These are phyloP conservation scores for Lepidium didymum DNA, from an alignment of 345 rosid species.

Conservation along the genomic window DNA sequence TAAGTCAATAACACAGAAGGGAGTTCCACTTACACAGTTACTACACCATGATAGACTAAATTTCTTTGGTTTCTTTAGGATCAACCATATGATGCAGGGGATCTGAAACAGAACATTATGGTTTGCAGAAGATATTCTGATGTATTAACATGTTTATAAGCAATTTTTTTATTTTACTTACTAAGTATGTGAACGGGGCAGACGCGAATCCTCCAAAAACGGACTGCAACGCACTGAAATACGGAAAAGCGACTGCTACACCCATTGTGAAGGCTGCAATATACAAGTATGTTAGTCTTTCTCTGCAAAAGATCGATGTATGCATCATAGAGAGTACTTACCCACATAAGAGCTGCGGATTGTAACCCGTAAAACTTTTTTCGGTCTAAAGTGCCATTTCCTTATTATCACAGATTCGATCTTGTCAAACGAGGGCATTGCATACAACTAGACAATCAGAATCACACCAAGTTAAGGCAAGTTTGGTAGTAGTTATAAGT, in stretches of 20 bases:
- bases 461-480: not conserved
- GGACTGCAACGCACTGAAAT: constrained; percentile 58
- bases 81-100: constrained; percentile 69
- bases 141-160: too few species aligned
- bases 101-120: constrained; percentile 30
- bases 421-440: constrained; percentile 77
- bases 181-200: constrained; percentile 66
- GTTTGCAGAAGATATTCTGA: not conserved
- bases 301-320: not conserved
- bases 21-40: constrained; percentile 43
- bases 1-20: not conserved
- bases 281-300: too few species aligned
- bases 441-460: constrained; percentile 32
- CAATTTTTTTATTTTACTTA: constrained; percentile 12
- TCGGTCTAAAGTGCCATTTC: constrained; percentile 44
- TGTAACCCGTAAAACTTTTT: constrained; percentile 28
- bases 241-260: constrained; percentile 47
- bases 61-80: constrained; percentile 48
- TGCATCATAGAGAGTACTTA: constrained; percentile 10
- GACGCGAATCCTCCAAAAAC: constrained; percentile 76
- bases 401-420: constrained; percentile 44
- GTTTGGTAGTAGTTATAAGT: not conserved
- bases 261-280: constrained; percentile 52
- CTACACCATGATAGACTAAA: constrained; percentile 55
- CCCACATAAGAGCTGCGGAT: constrained; percentile 47